Conservation (phyloP, 139 green algal species). For the Tetraselmis striata region DNA sequence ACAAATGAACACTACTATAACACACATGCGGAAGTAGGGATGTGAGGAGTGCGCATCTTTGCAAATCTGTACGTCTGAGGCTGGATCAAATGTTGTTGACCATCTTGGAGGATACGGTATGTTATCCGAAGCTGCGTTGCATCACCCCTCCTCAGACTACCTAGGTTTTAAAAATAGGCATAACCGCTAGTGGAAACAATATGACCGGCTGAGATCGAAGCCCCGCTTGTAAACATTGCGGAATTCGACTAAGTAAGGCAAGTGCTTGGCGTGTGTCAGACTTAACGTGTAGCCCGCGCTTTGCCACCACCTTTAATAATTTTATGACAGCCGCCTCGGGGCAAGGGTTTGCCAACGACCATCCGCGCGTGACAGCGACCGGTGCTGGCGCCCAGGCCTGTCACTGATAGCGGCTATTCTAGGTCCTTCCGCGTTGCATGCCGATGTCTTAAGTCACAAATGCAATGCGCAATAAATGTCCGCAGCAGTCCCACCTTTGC, state of each 20-base stretch:
- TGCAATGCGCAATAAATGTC: not conserved
- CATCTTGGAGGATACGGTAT: not conserved
- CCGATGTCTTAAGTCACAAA: not conserved
- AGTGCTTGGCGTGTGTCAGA: too few species aligned
- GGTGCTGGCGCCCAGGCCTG: not conserved
- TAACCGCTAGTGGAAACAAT: not conserved
- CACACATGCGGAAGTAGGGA: not conserved
- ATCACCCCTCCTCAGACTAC: not conserved
- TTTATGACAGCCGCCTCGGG: not conserved
- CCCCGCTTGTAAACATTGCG: not conserved
- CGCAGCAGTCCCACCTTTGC: not conserved
- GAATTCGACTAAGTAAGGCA: constrained; percentile 1
- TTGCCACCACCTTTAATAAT: not conserved
- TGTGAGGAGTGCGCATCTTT: not conserved
- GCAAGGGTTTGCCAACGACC: not conserved
- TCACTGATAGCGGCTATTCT: too few species aligned
- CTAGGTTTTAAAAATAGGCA: not conserved
- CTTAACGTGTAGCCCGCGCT: too few species aligned
- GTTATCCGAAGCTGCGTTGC: not conserved
- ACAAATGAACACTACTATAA: not conserved
- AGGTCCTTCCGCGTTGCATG: not conserved
- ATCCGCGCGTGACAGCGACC: not conserved
- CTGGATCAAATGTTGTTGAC: not conserved
- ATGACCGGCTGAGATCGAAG: not conserved
- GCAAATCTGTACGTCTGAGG: not conserved